These are phyloP conservation scores for Citropsis articulata DNA, from an alignment of 345 rosid species.

Conservation along the genomic window DNA sequence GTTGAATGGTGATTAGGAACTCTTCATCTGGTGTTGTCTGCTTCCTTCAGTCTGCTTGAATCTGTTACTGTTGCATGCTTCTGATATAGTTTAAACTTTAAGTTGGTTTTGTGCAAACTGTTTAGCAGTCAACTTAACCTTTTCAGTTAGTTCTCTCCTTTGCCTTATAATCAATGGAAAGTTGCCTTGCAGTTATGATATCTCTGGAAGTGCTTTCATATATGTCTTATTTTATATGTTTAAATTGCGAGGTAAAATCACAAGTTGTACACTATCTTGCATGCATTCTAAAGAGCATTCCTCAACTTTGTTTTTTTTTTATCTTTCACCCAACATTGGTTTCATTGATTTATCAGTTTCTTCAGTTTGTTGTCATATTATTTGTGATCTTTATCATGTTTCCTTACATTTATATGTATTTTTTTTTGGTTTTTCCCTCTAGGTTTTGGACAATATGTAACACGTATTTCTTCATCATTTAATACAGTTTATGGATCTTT, in stretches of 20 bases:
- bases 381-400: constrained; percentile 8
- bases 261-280: not conserved
- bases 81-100: not conserved
- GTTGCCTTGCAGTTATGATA: not conserved
- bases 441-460: not conserved
- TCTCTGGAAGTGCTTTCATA: not conserved
- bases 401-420: not conserved
- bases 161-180: not conserved
- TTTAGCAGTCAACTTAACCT: not conserved
- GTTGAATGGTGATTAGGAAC: not conserved
- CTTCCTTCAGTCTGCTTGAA: constrained; percentile 5
- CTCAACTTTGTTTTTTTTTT: not conserved
- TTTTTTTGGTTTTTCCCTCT: not conserved
- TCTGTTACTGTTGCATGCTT: not conserved
- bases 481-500: not conserved
- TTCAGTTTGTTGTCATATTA: constrained; percentile 3
- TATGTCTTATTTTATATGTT: not conserved
- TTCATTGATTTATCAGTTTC: not conserved
- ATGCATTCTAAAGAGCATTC: not conserved
- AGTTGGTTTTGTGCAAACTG: not conserved
- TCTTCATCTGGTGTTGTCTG: not conserved
- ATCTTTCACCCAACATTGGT: not conserved
- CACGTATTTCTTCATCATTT: not conserved
- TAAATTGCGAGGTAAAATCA: not conserved
- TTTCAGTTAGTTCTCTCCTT: not conserved